Evolutionary conservation across 768 basidiomycete genomes (phyloP).

Genomic region (Leccinum truebloodii): DNA sequence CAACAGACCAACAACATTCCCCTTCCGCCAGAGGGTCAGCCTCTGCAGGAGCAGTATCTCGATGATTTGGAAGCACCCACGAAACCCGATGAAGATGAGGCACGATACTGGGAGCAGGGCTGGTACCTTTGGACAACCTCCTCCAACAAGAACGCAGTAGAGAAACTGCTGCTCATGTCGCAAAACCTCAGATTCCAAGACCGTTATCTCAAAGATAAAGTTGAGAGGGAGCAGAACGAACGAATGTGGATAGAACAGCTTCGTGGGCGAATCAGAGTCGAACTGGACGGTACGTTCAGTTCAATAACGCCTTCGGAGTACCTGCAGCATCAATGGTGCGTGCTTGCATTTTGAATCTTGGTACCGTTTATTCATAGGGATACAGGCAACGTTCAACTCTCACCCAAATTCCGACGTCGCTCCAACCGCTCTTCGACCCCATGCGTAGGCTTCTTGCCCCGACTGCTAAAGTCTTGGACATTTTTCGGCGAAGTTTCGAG

Average conservation of each 20-base stretch:
- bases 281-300: slow-evolving; percentile 34
- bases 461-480: slow-evolving; percentile 48
- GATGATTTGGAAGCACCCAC: slow-evolving; percentile 17
- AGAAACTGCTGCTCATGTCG: slow-evolving; percentile 62
- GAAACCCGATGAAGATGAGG: slow-evolving; percentile 37
- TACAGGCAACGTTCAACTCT: slow-evolving; percentile 53
- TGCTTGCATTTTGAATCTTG: slow-evolving; percentile 26
- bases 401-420: slow-evolving; percentile 57
- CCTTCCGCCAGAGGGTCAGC: slow-evolving; percentile 67
- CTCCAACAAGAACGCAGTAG: slow-evolving; percentile 50
- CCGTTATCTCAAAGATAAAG: slow-evolving; percentile 30
- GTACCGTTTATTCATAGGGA: neutral
- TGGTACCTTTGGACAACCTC: slow-evolving; percentile 73
- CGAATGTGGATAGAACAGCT: slow-evolving; percentile 37
- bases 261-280: slow-evolving; percentile 25
- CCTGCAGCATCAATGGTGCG: slow-evolving; percentile 36
- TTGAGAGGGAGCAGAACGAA: slow-evolving; percentile 52
- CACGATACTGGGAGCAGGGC: slow-evolving; percentile 67
- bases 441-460: slow-evolving; percentile 60
- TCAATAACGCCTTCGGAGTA: slow-evolving; percentile 23
- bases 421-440: slow-evolving; percentile 52
- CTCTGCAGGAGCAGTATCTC: slow-evolving; percentile 26
- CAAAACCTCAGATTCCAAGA: slow-evolving; percentile 52
- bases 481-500: slow-evolving; percentile 52
- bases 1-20: slow-evolving; percentile 56